These are phyloP conservation scores for Penicillium fuscoglaucum DNA, from an alignment of 2,329 filamentous ascomycete species.

Conservation along the genomic window DNA sequence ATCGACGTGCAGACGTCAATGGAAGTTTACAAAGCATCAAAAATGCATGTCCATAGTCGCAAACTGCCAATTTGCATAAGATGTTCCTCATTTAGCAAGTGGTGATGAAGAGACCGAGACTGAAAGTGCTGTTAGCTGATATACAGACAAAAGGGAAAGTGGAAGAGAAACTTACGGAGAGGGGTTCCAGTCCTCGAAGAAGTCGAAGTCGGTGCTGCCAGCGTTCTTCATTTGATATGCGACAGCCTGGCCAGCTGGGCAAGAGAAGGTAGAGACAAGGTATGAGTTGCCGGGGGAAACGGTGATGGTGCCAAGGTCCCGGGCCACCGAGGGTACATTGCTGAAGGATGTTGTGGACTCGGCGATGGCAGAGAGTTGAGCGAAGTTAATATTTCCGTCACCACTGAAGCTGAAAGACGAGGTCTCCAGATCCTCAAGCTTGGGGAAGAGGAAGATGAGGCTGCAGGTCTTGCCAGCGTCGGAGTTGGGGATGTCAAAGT, in stretches of 20 bases:
- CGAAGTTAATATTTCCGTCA: slow-evolving; percentile 56
- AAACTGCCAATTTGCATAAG: neutral
- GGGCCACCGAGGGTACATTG: slow-evolving; percentile 50
- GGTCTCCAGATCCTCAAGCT: slow-evolving; percentile 57
- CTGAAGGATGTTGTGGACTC: slow-evolving; percentile 54
- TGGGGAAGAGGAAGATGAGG: slow-evolving; percentile 65
- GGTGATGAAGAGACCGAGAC: slow-evolving; percentile 46
- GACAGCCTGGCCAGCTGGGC: slow-evolving; percentile 55
- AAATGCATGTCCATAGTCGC: neutral
- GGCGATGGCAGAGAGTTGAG: slow-evolving; percentile 51
- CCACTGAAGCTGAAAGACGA: slow-evolving; percentile 59
- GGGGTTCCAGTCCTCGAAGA: slow-evolving; percentile 65
- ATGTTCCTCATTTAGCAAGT: slow-evolving; percentile 33
- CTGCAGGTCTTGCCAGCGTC: slow-evolving; percentile 62
- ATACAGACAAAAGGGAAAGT: neutral
- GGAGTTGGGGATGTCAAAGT: slow-evolving; percentile 63
- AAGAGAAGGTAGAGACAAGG: slow-evolving; percentile 55
- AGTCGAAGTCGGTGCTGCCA: slow-evolving; percentile 56
- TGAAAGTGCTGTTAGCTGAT: slow-evolving; percentile 23
- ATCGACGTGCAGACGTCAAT: neutral
- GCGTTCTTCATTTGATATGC: slow-evolving; percentile 54
- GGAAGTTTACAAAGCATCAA: slow-evolving; percentile 4
- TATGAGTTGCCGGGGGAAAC: slow-evolving; percentile 58
- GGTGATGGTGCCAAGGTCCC: slow-evolving; percentile 47
- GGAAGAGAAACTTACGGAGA: slow-evolving; percentile 41